A percentile compares a stretch with the other conserved stretches of the same genome.
phyloP scores from a whole-genome alignment of 257 asterid genomes.

The Penstemon barbatus region DNA sequence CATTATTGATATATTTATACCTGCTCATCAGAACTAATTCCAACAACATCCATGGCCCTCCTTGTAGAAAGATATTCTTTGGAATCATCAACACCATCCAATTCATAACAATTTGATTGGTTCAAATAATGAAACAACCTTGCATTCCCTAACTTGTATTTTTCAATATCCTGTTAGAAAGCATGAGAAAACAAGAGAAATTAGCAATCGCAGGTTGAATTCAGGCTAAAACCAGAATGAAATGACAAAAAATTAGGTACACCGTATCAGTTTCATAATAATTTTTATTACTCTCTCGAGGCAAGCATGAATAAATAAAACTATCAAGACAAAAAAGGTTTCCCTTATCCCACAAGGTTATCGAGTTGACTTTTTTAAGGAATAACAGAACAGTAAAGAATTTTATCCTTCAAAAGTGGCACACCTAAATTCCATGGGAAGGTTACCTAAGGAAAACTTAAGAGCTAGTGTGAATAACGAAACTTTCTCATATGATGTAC shows the following conservation, averaged over 20 bases:
- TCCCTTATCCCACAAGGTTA: background rate
- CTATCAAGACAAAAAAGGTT: background rate
- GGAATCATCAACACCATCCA: slow-evolving; percentile 73
- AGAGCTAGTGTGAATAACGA: background rate
- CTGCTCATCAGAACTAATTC: slow-evolving; percentile 73
- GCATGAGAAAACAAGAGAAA: slow-evolving; percentile 18
- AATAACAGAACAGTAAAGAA: background rate
- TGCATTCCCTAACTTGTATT: slow-evolving; percentile 70
- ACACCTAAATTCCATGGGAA: background rate
- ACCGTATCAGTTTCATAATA: slow-evolving; percentile 6
- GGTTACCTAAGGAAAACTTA: background rate
- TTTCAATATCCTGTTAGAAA: slow-evolving; percentile 56
- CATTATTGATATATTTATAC: no score
- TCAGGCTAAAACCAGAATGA: slow-evolving; percentile 16
- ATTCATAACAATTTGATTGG: slow-evolving; percentile 65
- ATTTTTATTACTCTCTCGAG: slow-evolving; percentile 17
- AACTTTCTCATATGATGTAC: background rate
- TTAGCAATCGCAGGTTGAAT: slow-evolving; percentile 13
- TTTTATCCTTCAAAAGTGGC: background rate
- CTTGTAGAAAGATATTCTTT: slow-evolving; percentile 72
- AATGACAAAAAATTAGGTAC: background rate
- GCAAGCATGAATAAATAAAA: slow-evolving; percentile 12
- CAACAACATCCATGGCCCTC: slow-evolving; percentile 89
- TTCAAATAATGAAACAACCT: slow-evolving; percentile 75
- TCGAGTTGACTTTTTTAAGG: slow-evolving; percentile 12